Conservation (phyloP, 31 red algal genomes). For the Asparagopsis taxiformis region DNA sequence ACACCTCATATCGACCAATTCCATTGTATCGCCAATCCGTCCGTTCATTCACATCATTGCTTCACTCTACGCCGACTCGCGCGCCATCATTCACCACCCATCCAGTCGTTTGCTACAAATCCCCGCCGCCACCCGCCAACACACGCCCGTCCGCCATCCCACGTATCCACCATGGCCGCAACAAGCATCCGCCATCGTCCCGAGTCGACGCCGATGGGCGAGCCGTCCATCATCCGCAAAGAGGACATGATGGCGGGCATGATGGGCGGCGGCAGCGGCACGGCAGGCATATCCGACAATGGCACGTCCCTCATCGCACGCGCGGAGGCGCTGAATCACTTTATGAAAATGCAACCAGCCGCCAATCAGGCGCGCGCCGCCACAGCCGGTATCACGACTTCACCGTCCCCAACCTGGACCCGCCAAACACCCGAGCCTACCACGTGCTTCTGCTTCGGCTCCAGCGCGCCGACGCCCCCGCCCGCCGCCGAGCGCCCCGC, state of each 20-base stretch:
- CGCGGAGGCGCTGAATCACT: constrained; percentile 74
- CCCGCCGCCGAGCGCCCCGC: constrained; percentile 24
- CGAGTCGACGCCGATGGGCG: constrained; percentile 8
- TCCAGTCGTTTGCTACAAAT: too few species aligned
- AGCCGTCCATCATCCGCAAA: constrained; percentile 38
- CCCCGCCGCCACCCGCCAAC: constrained; percentile 5
- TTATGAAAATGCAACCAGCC: constrained; percentile 77
- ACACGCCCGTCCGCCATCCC: too few species aligned
- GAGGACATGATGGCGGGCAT: constrained; percentile 53
- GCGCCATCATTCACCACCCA: constrained; percentile 18
- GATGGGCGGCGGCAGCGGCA: constrained; percentile 38
- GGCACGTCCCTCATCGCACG: constrained; percentile 75
- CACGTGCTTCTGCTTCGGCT: constrained; percentile 69
- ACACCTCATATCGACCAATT: too few species aligned
- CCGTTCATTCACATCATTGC: too few species aligned
- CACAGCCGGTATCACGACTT: constrained; percentile 3
- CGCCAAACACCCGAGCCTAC: neutral
- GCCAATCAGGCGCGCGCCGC: constrained; percentile 55
- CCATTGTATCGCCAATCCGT: too few species aligned
- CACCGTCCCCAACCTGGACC: constrained; percentile 8
- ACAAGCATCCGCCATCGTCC: constrained; percentile 10
- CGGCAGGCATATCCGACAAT: constrained; percentile 21
- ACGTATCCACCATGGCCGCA: too few species aligned
- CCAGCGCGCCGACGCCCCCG: constrained; percentile 8
- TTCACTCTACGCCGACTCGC: too few species aligned